Percentiles rank a stretch among this genome's conserved stretches.
These are phyloP conservation scores for Agrocybe praecox DNA, from an alignment of 768 basidiomycete genomes.

Conservation along the genomic window DNA sequence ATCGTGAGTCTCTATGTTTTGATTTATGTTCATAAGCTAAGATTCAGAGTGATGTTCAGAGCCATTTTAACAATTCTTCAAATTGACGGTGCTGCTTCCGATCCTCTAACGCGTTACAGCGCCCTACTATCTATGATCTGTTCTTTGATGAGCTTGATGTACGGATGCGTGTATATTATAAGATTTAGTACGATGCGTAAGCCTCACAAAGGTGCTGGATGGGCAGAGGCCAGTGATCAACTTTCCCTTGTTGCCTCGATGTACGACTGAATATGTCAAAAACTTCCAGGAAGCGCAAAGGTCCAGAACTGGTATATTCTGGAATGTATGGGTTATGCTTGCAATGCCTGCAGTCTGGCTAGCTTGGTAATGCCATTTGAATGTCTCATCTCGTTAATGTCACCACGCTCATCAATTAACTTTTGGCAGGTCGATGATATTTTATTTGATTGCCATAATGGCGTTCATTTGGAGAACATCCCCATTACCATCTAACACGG, in stretches of 20 bases:
- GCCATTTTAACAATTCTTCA: slow-evolving; percentile 38
- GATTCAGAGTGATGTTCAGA: slow-evolving; percentile 15
- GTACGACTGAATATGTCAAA: background rate
- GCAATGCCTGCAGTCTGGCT: slow-evolving; percentile 68
- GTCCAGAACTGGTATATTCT: slow-evolving; percentile 27
- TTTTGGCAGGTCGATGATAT: slow-evolving; percentile 52
- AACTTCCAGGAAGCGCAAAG: slow-evolving; percentile 50
- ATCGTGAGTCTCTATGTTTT: slow-evolving; percentile 20
- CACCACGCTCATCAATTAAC: too few relatives aligned
- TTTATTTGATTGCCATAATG: slow-evolving; percentile 56
- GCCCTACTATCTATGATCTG: slow-evolving; percentile 60
- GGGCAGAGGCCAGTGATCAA: slow-evolving; percentile 54
- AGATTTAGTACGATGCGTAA: slow-evolving; percentile 67
- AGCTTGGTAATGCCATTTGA: too few relatives aligned
- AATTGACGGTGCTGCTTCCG: slow-evolving; percentile 41
- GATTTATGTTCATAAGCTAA: too few relatives aligned
- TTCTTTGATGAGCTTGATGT: slow-evolving; percentile 63
- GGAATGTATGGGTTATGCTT: slow-evolving; percentile 74
- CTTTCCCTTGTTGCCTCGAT: background rate
- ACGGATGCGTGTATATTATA: slow-evolving; percentile 66
- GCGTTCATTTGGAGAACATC: slow-evolving; percentile 65
- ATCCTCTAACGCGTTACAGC: slow-evolving; percentile 57
- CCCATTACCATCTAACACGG: slow-evolving; percentile 25
- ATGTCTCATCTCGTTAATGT: too few relatives aligned
- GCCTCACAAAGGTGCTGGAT: slow-evolving; percentile 63